phyloP scores from a whole-genome alignment of 179 eudicot genomes.

The Heliamphora pulchella region DNA sequence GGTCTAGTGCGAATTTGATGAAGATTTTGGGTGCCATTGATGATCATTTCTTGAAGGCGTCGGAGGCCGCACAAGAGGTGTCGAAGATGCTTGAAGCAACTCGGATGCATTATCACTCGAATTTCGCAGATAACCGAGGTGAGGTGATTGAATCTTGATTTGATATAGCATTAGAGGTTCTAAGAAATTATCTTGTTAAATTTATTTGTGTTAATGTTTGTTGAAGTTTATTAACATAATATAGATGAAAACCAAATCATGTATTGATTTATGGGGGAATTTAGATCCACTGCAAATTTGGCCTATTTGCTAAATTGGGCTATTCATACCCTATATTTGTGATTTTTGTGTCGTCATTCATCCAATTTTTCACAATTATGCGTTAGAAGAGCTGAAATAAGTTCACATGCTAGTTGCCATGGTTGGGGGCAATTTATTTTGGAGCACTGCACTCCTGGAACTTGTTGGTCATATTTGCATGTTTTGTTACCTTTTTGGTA shows the following conservation, averaged over 20 bases:
- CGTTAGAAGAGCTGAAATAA: not conserved
- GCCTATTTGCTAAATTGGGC: conserved; percentile 1
- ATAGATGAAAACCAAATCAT: not conserved
- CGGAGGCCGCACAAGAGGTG: conserved; percentile 81
- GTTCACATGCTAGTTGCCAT: not conserved
- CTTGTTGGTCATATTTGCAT: not conserved
- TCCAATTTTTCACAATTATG: not conserved
- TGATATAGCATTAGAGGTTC: not conserved
- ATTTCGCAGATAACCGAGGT: conserved; percentile 91
- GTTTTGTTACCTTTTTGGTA: not conserved
- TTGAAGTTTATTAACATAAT: not conserved
- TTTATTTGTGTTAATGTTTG: not conserved
- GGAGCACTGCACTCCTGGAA: not conserved
- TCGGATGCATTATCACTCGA: conserved; percentile 79
- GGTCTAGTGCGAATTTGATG: conserved; percentile 55
- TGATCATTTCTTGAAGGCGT: conserved; percentile 84
- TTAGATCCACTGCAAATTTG: no score
- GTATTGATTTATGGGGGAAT: not conserved
- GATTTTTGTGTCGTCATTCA: not conserved
- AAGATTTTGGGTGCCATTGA: conserved; percentile 71
- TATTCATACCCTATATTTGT: not conserved
- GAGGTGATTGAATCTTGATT: conserved; percentile 15
- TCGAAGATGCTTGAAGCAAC: conserved; percentile 92
- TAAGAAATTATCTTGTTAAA: not conserved
- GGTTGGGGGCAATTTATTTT: not conserved